A percentile compares a stretch with the other conserved stretches of the same genome.
Evolutionary conservation across 2,329 filamentous ascomycete genomes (phyloP).

Genomic region (Grosmannia penicillata): DNA sequence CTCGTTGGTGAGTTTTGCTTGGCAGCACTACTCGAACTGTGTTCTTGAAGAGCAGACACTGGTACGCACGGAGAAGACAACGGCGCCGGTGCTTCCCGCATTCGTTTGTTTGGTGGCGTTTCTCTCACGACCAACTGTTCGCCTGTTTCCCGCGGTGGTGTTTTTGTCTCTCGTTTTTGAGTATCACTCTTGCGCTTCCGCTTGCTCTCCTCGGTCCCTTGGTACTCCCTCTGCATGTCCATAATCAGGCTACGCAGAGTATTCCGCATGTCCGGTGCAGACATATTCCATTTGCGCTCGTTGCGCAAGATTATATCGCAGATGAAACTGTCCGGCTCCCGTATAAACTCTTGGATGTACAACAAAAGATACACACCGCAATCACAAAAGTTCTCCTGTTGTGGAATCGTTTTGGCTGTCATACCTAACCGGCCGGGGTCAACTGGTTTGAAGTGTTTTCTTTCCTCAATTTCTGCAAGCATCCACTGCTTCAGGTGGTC

Average conservation of each 20-base stretch:
- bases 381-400: constrained; percentile 73
- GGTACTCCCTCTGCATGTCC: constrained; percentile 43
- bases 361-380: constrained; percentile 79
- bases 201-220: constrained; percentile 23
- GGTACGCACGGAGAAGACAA: too few relatives aligned
- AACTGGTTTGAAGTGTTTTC: constrained; percentile 32
- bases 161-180: too few relatives aligned
- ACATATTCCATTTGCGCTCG: constrained; percentile 33
- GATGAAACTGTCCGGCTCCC: constrained; percentile 57
- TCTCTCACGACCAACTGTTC: background rate
- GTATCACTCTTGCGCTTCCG: constrained; percentile 15
- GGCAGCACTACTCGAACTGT: too few relatives aligned
- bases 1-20: too few relatives aligned
- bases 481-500: constrained; percentile 64
- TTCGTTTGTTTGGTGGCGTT: too few relatives aligned
- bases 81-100: too few relatives aligned
- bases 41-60: too few relatives aligned
- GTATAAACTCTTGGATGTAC: constrained; percentile 71
- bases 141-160: background rate
- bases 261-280: constrained; percentile 43
- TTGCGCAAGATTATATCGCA: constrained; percentile 49
- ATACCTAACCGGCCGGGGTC: constrained; percentile 29
- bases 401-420: constrained; percentile 61
- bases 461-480: constrained; percentile 51
- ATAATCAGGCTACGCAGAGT: constrained; percentile 54